Conservation (phyloP, 768 basidiomycete species). For the Trametes elegans region DNA sequence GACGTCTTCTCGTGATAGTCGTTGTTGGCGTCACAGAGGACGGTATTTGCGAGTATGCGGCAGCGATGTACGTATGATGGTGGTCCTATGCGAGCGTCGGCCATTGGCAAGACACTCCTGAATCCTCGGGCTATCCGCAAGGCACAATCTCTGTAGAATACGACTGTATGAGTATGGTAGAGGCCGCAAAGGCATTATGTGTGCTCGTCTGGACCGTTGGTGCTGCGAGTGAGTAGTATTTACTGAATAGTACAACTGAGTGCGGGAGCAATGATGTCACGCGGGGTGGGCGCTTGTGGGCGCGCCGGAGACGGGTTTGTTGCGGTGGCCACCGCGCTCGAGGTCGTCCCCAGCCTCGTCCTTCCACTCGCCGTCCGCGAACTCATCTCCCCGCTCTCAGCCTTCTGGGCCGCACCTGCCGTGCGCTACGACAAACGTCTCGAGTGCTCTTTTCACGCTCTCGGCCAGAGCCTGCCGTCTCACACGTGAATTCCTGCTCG, state of each 20-base stretch:
- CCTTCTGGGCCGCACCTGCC: too few species aligned
- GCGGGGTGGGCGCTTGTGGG: slow-evolving; percentile 3
- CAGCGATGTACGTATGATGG: too few species aligned
- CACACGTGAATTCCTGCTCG: neutral
- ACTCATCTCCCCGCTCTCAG: neutral
- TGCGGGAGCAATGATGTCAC: slow-evolving; percentile 14
- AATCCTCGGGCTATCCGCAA: too few species aligned
- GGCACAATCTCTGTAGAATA: too few species aligned
- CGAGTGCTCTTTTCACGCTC: too few species aligned
- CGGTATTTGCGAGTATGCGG: too few species aligned
- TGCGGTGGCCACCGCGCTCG: neutral
- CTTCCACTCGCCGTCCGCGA: neutral
- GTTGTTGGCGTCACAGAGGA: too few species aligned
- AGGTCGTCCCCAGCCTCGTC: neutral
- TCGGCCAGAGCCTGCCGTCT: neutral
- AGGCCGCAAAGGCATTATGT: too few species aligned
- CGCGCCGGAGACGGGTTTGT: neutral
- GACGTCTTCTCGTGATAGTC: too few species aligned
- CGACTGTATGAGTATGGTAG: too few species aligned
- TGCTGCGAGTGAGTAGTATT: too few species aligned
- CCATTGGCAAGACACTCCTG: neutral
- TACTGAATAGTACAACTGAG: neutral
- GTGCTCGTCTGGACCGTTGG: too few species aligned
- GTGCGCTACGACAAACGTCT: neutral
- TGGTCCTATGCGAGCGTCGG: neutral